Conservation (phyloP, 768 basidiomycete species). For the Tephrocybe sp. region DNA sequence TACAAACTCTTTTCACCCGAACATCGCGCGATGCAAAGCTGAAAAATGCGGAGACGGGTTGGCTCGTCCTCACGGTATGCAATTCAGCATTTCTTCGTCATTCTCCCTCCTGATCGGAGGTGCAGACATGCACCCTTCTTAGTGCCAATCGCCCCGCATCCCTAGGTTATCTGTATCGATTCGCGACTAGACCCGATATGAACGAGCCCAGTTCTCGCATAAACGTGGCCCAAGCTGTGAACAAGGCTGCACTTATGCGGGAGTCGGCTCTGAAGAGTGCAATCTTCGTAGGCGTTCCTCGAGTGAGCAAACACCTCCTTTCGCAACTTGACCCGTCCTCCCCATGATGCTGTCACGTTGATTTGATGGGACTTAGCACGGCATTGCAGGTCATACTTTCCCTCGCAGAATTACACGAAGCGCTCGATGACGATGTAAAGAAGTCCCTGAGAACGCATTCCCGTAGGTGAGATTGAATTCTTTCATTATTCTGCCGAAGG, state of each 20-base stretch:
- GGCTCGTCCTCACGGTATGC: conserved; percentile 75
- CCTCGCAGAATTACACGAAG: conserved; percentile 72
- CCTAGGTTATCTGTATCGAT: conserved; percentile 79
- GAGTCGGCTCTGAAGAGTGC: conserved; percentile 88
- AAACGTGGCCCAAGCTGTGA: conserved; percentile 54
- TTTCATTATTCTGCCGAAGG: conserved; percentile 14
- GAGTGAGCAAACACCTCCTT: conserved; percentile 48
- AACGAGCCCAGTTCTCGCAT: conserved; percentile 39
- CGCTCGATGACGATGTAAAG: conserved; percentile 81
- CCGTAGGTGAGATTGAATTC: conserved; percentile 49
- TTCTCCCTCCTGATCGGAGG: conserved; percentile 17
- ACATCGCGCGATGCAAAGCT: conserved; percentile 67
- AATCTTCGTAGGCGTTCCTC: conserved; percentile 86
- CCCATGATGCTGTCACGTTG: conserved; percentile 8
- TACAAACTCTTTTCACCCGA: conserved; percentile 55
- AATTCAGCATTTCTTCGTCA: conserved; percentile 10
- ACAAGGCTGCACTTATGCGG: conserved; percentile 82
- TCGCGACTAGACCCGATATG: conserved; percentile 54
- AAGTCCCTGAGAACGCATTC: conserved; percentile 64
- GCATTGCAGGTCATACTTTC: conserved; percentile 72
- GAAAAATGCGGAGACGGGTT: conserved; percentile 70
- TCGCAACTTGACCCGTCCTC: background rate
- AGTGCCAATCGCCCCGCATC: conserved; percentile 81
- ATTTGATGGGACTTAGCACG: conserved; percentile 16
- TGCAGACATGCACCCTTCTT: conserved; percentile 80